phyloP scores from a whole-genome alignment of 768 basidiomycete species.

The Boletus sp. region DNA sequence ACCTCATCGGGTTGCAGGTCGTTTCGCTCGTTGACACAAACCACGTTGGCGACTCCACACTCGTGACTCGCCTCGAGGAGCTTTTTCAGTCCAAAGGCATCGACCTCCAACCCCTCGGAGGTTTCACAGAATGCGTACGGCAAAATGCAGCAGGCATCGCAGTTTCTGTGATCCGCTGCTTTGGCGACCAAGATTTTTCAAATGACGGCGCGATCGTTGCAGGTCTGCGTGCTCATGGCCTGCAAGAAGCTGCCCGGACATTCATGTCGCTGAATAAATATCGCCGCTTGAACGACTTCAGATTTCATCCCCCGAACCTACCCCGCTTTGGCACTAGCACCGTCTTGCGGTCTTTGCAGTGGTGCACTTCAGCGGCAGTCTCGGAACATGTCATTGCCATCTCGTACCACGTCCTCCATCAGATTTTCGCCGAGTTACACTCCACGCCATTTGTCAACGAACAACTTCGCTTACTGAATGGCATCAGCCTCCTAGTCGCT shows the following conservation, averaged over 20 bases:
- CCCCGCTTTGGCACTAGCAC: conserved; percentile 52
- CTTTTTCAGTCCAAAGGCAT: conserved; percentile 35
- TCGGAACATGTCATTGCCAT: conserved; percentile 49
- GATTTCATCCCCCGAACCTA: conserved; percentile 60
- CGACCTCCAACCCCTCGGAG: conserved; percentile 25
- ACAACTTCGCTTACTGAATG: conserved; percentile 70
- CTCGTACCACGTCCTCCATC: conserved; percentile 74
- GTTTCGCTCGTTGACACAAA: conserved; percentile 43
- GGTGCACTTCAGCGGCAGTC: conserved; percentile 48
- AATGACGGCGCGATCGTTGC: conserved; percentile 46
- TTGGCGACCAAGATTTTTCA: conserved; percentile 67
- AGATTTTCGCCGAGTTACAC: conserved; percentile 65
- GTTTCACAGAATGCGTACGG: conserved; percentile 36
- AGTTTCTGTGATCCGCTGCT: conserved; percentile 53
- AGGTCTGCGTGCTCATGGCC: conserved; percentile 38
- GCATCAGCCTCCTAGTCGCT: conserved; percentile 71
- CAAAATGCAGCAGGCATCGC: conserved; percentile 56
- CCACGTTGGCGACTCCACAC: conserved; percentile 11
- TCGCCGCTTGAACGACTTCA: conserved; percentile 46
- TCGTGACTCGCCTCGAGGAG: conserved; percentile 32
- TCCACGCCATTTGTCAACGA: conserved; percentile 75
- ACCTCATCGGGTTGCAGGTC: conserved; percentile 63
- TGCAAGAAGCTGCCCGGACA: conserved; percentile 36
- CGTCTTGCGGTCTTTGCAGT: conserved; percentile 54
- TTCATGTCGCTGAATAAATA: conserved; percentile 54